Conservation (phyloP, 371 early-diverging fungal genomes). For the Mortierella polycephala region DNA sequence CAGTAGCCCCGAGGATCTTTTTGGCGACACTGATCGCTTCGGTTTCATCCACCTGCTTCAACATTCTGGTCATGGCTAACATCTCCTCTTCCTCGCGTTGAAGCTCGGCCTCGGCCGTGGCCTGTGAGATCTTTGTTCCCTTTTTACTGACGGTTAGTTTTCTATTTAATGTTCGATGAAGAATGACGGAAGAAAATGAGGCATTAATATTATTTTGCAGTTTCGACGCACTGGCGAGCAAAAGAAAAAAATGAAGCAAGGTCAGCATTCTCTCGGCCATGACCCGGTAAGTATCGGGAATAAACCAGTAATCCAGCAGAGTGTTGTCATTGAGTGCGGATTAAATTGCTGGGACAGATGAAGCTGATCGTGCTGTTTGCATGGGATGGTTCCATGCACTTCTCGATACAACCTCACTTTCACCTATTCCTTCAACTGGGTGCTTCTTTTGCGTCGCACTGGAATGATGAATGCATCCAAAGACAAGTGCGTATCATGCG, state of each 20-base stretch:
- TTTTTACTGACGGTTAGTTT: conserved; percentile 4
- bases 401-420: too few relatives aligned
- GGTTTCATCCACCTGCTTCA: conserved; percentile 21
- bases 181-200: not conserved
- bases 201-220: not conserved
- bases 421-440: too few relatives aligned
- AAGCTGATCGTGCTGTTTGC: not conserved
- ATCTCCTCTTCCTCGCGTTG: conserved; percentile 46
- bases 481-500: not conserved
- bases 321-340: conserved; percentile 10
- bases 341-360: conserved; percentile 11
- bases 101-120: conserved; percentile 27
- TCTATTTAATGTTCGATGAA: not conserved
- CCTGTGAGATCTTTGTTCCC: not conserved
- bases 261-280: too few relatives aligned
- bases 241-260: conserved; percentile 1
- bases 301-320: not conserved
- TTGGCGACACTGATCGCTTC: conserved; percentile 25
- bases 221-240: not conserved
- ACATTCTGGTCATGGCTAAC: conserved; percentile 26
- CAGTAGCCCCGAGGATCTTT: conserved; percentile 13
- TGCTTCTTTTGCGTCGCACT: too few relatives aligned
- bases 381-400: not conserved
- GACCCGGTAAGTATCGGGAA: not conserved
- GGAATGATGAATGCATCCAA: too few relatives aligned